phyloP scores from a whole-genome alignment of 306 rosid genomes.

The Acacia acuminata region DNA sequence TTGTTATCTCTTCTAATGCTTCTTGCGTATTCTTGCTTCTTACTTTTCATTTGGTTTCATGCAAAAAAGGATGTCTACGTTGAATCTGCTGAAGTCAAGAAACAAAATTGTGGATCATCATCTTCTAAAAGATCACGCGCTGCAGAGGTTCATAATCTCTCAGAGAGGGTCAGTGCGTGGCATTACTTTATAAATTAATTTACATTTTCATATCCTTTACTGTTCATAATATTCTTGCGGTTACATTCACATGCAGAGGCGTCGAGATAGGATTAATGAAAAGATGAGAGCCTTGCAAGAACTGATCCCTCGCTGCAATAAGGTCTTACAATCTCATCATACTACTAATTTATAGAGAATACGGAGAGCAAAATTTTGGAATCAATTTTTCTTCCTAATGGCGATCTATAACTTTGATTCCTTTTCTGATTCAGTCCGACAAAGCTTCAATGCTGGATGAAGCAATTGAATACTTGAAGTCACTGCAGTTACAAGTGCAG shows the following conservation, averaged over 20 bases:
- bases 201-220: slow-evolving; percentile 3
- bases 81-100: slow-evolving; percentile 61
- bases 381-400: slow-evolving; percentile 28
- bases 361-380: background rate
- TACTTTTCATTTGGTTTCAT: slow-evolving; percentile 16
- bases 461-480: slow-evolving; percentile 91
- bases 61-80: slow-evolving; percentile 60
- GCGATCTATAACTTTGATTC: slow-evolving; percentile 7
- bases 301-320: slow-evolving; percentile 91
- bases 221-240: slow-evolving; percentile 16
- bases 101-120: slow-evolving; percentile 47
- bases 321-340: slow-evolving; percentile 43
- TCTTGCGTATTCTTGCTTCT: background rate
- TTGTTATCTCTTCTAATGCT: background rate
- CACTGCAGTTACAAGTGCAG: slow-evolving; percentile 91
- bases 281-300: slow-evolving; percentile 95
- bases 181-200: background rate
- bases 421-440: slow-evolving; percentile 60
- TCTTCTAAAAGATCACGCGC: slow-evolving; percentile 84
- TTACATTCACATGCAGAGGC: slow-evolving; percentile 62
- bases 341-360: background rate
- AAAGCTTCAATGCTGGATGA: slow-evolving; percentile 98
- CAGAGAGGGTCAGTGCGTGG: slow-evolving; percentile 74
- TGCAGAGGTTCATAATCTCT: slow-evolving; percentile 93
- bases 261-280: slow-evolving; percentile 94